These are phyloP conservation scores for Colletotrichum sp. DNA, from an alignment of 2,329 filamentous ascomycete species.

Conservation along the genomic window DNA sequence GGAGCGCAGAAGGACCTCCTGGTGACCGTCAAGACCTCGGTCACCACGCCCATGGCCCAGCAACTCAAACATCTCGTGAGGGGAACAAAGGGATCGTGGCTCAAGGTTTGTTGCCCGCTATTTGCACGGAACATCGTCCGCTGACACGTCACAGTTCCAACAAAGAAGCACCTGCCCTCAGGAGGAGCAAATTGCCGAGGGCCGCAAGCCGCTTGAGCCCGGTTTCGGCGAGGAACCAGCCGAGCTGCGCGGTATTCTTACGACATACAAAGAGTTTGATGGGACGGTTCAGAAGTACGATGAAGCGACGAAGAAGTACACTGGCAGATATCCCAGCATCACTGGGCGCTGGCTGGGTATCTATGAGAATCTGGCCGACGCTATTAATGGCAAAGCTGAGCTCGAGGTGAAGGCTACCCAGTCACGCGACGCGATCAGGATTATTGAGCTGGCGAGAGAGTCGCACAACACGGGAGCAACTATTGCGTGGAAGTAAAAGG, in stretches of 20 bases:
- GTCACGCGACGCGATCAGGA: slow-evolving; percentile 40
- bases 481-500: slow-evolving; percentile 27
- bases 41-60: slow-evolving; percentile 63
- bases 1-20: slow-evolving; percentile 47
- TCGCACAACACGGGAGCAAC: slow-evolving; percentile 36
- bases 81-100: slow-evolving; percentile 59
- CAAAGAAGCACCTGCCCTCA: slow-evolving; percentile 36
- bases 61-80: slow-evolving; percentile 68
- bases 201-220: slow-evolving; percentile 29
- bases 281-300: slow-evolving; percentile 32
- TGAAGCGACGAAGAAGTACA: slow-evolving; percentile 34
- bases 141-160: slow-evolving; percentile 14
- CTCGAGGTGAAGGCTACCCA: slow-evolving; percentile 43
- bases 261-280: slow-evolving; percentile 41
- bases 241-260: slow-evolving; percentile 32
- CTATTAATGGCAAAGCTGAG: slow-evolving; percentile 41
- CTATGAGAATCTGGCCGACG: slow-evolving; percentile 45
- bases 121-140: not conserved
- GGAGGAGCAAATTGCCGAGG: slow-evolving; percentile 35
- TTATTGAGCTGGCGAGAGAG: slow-evolving; percentile 47
- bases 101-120: slow-evolving; percentile 34
- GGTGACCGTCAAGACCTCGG: slow-evolving; percentile 64
- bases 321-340: slow-evolving; percentile 41
- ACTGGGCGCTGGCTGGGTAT: slow-evolving; percentile 42
- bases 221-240: slow-evolving; percentile 39